Conservation (phyloP, 176 grass and related monocot genomes). For the Triticum turgidum region DNA sequence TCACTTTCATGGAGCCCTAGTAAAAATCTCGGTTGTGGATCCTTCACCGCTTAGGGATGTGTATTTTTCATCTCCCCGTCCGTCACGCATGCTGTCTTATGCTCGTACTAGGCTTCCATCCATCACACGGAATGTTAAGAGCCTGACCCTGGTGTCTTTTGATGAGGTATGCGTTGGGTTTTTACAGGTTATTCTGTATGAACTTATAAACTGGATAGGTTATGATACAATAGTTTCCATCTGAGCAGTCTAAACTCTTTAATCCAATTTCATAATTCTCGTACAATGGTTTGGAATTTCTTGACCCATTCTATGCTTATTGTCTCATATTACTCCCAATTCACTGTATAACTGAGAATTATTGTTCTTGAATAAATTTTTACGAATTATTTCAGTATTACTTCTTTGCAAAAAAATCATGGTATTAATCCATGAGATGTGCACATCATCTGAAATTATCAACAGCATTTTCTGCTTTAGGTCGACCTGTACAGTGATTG, state of each 20-base stretch:
- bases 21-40: background rate
- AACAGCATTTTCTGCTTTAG: background rate
- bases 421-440: background rate
- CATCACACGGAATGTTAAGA: background rate
- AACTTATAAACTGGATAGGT: too few relatives aligned
- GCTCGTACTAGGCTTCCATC: background rate
- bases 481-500: background rate
- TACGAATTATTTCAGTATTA: background rate
- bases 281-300: background rate
- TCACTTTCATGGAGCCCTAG: background rate
- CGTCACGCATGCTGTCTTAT: background rate
- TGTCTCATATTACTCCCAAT: background rate
- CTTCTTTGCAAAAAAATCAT: background rate
- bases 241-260: too few relatives aligned
- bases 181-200: too few relatives aligned
- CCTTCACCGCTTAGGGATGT: background rate
- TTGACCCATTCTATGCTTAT: background rate
- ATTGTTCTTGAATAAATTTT: background rate
- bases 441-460: background rate
- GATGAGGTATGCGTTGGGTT: background rate
- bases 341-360: background rate
- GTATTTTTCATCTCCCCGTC: background rate
- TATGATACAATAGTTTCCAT: too few relatives aligned
- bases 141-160: background rate
- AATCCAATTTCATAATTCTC: background rate